Evolutionary conservation across 2,329 filamentous ascomycete species (phyloP).

Genomic region (Paecilomyces niveus): DNA sequence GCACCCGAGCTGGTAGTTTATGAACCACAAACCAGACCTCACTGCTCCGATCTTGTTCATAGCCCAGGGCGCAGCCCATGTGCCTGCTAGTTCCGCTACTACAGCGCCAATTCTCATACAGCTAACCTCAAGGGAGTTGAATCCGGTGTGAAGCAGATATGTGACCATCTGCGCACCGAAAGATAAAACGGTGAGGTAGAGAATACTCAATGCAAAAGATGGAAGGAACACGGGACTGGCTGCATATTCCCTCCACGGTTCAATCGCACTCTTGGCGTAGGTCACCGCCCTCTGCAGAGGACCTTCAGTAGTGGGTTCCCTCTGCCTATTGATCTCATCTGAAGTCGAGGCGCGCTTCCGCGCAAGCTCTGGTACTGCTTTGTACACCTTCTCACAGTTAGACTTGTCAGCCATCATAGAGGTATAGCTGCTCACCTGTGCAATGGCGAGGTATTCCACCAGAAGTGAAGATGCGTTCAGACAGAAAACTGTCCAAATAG

Average conservation of each 20-base stretch:
- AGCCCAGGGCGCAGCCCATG: conserved; percentile 44
- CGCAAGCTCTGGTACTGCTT: conserved; percentile 13
- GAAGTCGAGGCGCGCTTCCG: background rate
- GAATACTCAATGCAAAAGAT: conserved; percentile 44
- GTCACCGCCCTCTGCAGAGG: conserved; percentile 2
- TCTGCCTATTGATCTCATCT: background rate
- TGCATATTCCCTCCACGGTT: conserved; percentile 21
- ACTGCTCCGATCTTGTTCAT: conserved; percentile 50
- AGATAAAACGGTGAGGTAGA: conserved; percentile 50
- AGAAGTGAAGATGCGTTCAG: conserved; percentile 37
- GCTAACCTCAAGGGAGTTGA: conserved; percentile 43
- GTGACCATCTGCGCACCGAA: conserved; percentile 51
- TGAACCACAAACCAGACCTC: conserved; percentile 63
- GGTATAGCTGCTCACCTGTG: conserved; percentile 17
- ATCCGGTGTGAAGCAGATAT: conserved; percentile 46
- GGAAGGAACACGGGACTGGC: conserved; percentile 30
- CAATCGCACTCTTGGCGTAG: conserved; percentile 4
- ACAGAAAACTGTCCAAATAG: conserved; percentile 40
- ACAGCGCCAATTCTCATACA: conserved; percentile 42
- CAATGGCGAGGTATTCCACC: conserved; percentile 36
- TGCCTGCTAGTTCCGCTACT: conserved; percentile 47
- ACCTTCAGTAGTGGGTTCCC: background rate
- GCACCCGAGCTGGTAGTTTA: conserved; percentile 60
- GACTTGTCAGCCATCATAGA: background rate
- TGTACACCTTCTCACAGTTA: conserved; percentile 10